phyloP scores from a whole-genome alignment of 75 land plant species.

The Cunninghamia lanceolata region DNA sequence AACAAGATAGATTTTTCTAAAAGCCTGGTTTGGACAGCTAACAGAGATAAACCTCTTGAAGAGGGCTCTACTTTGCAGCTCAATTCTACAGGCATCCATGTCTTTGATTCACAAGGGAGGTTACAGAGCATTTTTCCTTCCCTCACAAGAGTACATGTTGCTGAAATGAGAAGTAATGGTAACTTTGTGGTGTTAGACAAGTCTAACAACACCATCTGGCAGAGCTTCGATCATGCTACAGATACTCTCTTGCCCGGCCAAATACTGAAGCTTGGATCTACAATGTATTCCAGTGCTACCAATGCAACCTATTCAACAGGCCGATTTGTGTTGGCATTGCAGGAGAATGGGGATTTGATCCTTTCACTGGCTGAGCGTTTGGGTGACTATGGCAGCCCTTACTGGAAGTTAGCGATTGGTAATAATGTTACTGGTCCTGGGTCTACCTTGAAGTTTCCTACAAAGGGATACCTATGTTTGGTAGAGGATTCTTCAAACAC shows the following conservation, averaged over 20 bases:
- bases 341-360: constrained; percentile 25
- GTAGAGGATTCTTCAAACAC: not conserved
- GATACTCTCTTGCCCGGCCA: constrained; percentile 26
- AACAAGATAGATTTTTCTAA: constrained; percentile 17
- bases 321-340: constrained; percentile 9
- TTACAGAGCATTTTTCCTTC: constrained; percentile 13
- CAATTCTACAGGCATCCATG: constrained; percentile 8
- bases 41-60: constrained; percentile 13
- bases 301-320: constrained; percentile 34
- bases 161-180: constrained; percentile 30
- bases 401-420: constrained; percentile 24
- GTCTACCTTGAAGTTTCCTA: not conserved
- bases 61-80: constrained; percentile 15
- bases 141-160: not conserved
- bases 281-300: constrained; percentile 11
- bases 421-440: too few relatives aligned
- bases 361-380: constrained; percentile 35
- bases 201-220: constrained; percentile 23
- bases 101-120: not conserved
- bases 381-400: not conserved
- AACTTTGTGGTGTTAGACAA: constrained; percentile 29
- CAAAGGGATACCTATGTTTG: constrained; percentile 28
- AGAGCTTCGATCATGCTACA: constrained; percentile 43
- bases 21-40: constrained; percentile 42
- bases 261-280: constrained; percentile 14